Evolutionary conservation across 2,329 filamentous ascomycete species (phyloP), one percentile per base, ranked within the genome.

Genomic region (Raffaelea deltoideospora): DNA sequence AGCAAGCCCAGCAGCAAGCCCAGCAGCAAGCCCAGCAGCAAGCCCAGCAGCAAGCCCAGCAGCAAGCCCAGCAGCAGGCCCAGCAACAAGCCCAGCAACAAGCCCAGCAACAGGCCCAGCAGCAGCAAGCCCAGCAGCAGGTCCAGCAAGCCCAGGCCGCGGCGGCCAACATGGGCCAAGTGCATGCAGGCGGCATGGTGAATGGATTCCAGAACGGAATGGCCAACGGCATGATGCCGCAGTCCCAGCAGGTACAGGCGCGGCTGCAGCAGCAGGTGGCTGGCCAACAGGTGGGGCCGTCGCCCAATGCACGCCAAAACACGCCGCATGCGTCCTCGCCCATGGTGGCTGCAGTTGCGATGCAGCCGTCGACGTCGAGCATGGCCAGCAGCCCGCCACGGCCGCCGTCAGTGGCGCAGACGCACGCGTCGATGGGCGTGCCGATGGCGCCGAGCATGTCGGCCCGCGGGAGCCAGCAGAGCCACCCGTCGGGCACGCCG

Each of bases 321-420:
- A 79, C 74, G 2, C 75, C 75, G 11, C 72, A 75, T 38, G 69
- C 72, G 58, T 78, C 75, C 5, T 79, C 75, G 2, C 76, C 75
- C 9, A 76, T 72, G 63, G 66, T 73, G n/a, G 63, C 63, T 31
- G 67, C 67, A 26, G 68, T 69, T 20, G 59, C 71, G 1, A 79
- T 80, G 75, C 72, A 77, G 43, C 65, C 67, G 26, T 74, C 72
- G 21, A 72, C 69, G 34, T 80, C 78, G 2, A 77, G 67, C 46
- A 76, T 81, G 64, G 76, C 74, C 17, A 72, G 64, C 35, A 83
- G 77, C 48, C 79, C 79, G 20, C 63, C 74, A 15, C 64, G 78
- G 31, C 76, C 79, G 14, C 60, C 76, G 1, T 82, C 78, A 14
- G 74, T 76, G 5, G 72, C 74, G 4, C 75, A 76, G 42, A 70